Conservation (phyloP, 2,329 filamentous ascomycete species). For the Alternaria dauci region DNA sequence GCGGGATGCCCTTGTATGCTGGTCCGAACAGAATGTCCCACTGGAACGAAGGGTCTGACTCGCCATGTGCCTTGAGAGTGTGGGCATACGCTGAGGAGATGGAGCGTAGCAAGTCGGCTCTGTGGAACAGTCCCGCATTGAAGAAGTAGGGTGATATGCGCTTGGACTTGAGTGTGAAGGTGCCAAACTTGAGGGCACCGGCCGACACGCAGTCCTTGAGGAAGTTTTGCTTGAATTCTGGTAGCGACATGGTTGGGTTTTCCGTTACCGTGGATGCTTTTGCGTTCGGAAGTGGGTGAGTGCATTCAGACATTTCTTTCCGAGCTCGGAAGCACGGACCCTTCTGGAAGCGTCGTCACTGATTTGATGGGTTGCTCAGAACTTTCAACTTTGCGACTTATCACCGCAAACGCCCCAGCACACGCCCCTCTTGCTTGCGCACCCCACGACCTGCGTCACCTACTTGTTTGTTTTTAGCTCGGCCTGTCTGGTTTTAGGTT, state of each 20-base stretch:
- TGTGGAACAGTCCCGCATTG: conserved; percentile 92
- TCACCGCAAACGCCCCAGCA: conserved; percentile 21
- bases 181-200: conserved; percentile 80
- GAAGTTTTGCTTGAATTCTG: conserved; percentile 70
- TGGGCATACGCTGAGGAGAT: conserved; percentile 83
- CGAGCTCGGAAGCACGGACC: conserved; percentile 41
- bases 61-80: conserved; percentile 60
- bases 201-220: conserved; percentile 73
- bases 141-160: conserved; percentile 96
- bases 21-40: conserved; percentile 92
- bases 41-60: conserved; percentile 56
- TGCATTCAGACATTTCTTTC: conserved; percentile 29
- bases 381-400: conserved; percentile 33
- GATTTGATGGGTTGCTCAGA: conserved; percentile 23
- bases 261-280: neutral
- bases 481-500: conserved; percentile 21
- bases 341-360: conserved; percentile 23
- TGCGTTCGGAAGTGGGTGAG: conserved; percentile 11
- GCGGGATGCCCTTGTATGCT: conserved; percentile 95
- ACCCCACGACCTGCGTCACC: conserved; percentile 29
- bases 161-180: conserved; percentile 90
- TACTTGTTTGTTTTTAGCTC: conserved; percentile 15
- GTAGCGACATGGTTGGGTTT: conserved; percentile 34
- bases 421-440: conserved; percentile 40
- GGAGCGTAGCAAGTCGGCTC: conserved; percentile 76